These are phyloP conservation scores for Cladobotryum protrusum DNA, from an alignment of 2,329 filamentous ascomycete genomes.

Conservation along the genomic window DNA sequence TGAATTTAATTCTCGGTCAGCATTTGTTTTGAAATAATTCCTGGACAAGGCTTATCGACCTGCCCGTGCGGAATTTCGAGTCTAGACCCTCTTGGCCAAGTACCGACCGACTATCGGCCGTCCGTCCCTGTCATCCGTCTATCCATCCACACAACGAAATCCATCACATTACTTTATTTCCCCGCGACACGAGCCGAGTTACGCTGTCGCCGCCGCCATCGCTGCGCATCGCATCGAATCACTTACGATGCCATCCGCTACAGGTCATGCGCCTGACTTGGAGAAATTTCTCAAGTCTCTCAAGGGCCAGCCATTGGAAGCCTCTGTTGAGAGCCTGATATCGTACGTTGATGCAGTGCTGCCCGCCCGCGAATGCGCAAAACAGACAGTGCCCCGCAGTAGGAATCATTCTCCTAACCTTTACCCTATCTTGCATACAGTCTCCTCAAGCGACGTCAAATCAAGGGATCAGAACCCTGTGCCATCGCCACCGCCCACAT, in stretches of 20 bases:
- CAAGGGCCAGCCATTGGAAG: conserved; percentile 68
- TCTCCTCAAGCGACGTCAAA: conserved; percentile 84
- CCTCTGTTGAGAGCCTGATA: conserved; percentile 75
- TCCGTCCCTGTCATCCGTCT: neutral
- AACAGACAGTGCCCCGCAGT: conserved; percentile 3
- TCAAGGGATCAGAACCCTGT: conserved; percentile 79
- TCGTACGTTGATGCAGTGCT: conserved; percentile 53
- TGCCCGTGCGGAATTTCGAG: neutral
- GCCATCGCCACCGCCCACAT: conserved; percentile 88
- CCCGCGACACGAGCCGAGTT: too few relatives aligned
- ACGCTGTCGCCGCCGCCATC: too few relatives aligned
- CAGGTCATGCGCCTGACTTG: conserved; percentile 59
- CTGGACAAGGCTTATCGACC: too few relatives aligned
- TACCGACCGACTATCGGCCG: conserved; percentile 1
- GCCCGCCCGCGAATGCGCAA: conserved; percentile 1
- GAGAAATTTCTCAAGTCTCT: conserved; percentile 73
- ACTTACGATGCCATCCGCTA: conserved; percentile 28
- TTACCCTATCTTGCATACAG: conserved; percentile 35
- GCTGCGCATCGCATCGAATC: neutral
- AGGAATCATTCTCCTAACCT: neutral
- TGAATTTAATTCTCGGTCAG: too few relatives aligned
- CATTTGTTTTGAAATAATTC: too few relatives aligned
- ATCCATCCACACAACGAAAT: conserved; percentile 1
- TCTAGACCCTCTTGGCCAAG: neutral
- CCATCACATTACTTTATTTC: neutral